phyloP scores from a whole-genome alignment of 2,329 filamentous ascomycete genomes.

The Elsinoe arachidis region DNA sequence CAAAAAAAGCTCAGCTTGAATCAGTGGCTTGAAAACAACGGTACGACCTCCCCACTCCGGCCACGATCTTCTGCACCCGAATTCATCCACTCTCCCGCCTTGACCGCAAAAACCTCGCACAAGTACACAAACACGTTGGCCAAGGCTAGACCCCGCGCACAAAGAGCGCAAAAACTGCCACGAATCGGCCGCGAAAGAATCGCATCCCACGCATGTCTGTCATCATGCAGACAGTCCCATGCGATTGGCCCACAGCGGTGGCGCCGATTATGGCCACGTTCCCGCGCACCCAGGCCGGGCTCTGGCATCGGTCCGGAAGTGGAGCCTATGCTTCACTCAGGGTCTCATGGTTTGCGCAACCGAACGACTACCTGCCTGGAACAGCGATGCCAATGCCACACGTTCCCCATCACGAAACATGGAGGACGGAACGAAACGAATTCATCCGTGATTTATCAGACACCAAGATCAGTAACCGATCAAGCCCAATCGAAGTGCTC shows the following conservation, averaged over 20 bases:
- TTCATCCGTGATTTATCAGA: too few species aligned
- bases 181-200: background rate
- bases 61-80: background rate
- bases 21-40: background rate
- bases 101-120: conserved; percentile 1
- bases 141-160: background rate
- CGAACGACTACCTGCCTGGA: background rate
- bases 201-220: background rate
- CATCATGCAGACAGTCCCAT: background rate
- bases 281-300: background rate
- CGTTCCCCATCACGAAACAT: background rate
- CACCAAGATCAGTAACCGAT: background rate
- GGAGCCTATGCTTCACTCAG: background rate
- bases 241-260: background rate
- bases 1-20: background rate
- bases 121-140: too few species aligned
- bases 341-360: background rate
- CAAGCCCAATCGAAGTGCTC: conserved; percentile 41
- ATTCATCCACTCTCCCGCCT: background rate
- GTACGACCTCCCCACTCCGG: conserved; percentile 2
- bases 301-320: background rate
- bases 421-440: too few species aligned
- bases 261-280: background rate
- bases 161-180: background rate
- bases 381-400: background rate